These are phyloP conservation scores for Triadica sebifera DNA, from an alignment of 345 rosid species.

Conservation along the genomic window DNA sequence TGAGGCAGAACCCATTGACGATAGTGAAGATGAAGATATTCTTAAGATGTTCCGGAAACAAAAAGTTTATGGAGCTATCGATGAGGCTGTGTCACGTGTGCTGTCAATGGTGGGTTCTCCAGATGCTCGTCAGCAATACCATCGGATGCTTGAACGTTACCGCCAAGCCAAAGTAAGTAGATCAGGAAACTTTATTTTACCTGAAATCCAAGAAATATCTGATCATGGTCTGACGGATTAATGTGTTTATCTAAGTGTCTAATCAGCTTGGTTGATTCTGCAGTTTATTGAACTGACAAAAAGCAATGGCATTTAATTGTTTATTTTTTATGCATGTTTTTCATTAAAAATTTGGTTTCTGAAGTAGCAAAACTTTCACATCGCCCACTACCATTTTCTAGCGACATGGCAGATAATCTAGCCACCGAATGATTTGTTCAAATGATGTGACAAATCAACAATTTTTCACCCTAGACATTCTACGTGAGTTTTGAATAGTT, in stretches of 20 bases:
- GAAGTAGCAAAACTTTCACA: not conserved
- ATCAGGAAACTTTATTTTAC: not conserved
- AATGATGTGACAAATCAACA: too few relatives aligned
- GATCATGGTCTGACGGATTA: not conserved
- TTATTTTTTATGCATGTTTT: not conserved
- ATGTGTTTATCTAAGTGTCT: not conserved
- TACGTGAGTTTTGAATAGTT: too few relatives aligned
- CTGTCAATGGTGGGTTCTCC: constrained; percentile 76
- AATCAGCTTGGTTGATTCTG: not conserved
- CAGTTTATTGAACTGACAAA: not conserved
- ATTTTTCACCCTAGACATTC: too few relatives aligned
- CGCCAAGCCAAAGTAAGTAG: constrained; percentile 68
- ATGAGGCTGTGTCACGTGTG: constrained; percentile 80
- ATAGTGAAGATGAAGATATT: constrained; percentile 84
- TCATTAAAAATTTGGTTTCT: not conserved
- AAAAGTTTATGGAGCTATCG: constrained; percentile 71
- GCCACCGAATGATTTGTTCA: too few relatives aligned
- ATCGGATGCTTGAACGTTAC: constrained; percentile 69
- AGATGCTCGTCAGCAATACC: constrained; percentile 81
- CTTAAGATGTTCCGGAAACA: constrained; percentile 82
- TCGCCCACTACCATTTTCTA: not conserved
- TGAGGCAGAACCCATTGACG: constrained; percentile 47
- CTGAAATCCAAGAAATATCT: not conserved
- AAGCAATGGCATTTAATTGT: not conserved
- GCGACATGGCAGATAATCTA: too few relatives aligned